A percentile compares a stretch with the other conserved stretches of the same genome.
Conservation (phyloP, 2,329 filamentous ascomycete species). For the Colletotrichum euphorbiae region DNA sequence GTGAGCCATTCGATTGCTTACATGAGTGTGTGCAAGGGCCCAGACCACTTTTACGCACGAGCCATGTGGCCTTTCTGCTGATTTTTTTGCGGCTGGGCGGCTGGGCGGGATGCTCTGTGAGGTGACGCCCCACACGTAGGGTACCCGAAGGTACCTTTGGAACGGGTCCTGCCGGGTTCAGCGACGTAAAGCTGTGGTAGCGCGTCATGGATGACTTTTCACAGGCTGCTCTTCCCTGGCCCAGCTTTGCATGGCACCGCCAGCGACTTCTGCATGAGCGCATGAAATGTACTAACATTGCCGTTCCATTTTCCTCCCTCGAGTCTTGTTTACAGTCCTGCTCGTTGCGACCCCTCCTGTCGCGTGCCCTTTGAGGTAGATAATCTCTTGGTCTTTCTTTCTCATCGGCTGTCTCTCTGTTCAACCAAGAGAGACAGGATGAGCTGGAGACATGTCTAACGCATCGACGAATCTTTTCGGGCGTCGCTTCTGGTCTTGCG, state of each 20-base stretch:
- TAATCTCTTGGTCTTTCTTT: not conserved
- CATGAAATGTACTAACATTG: constrained; percentile 39
- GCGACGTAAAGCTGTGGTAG: constrained; percentile 41
- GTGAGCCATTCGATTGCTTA: not conserved
- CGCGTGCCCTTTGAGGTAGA: constrained; percentile 15
- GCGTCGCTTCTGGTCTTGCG: constrained; percentile 49
- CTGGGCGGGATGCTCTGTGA: constrained; percentile 2
- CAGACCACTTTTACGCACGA: constrained; percentile 14
- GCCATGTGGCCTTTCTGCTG: constrained; percentile 16
- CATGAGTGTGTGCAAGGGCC: constrained; percentile 21
- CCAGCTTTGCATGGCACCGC: constrained; percentile 27
- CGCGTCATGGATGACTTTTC: constrained; percentile 55
- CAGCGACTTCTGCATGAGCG: constrained; percentile 36
- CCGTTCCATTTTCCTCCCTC: constrained; percentile 21
- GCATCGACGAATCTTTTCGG: constrained; percentile 47
- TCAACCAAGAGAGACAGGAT: constrained; percentile 45
- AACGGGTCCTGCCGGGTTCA: constrained; percentile 38
- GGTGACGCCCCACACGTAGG: constrained; percentile 24
- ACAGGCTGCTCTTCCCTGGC: constrained; percentile 42
- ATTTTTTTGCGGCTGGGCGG: constrained; percentile 15
- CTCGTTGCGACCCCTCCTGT: not conserved
- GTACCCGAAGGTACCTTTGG: constrained; percentile 27
- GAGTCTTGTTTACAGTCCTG: constrained; percentile 17
- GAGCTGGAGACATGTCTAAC: constrained; percentile 56
- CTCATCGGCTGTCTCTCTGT: constrained; percentile 22